These are phyloP conservation scores for Candida khao-thaluensis DNA, from an alignment of 805 yeast species.

Conservation along the genomic window DNA sequence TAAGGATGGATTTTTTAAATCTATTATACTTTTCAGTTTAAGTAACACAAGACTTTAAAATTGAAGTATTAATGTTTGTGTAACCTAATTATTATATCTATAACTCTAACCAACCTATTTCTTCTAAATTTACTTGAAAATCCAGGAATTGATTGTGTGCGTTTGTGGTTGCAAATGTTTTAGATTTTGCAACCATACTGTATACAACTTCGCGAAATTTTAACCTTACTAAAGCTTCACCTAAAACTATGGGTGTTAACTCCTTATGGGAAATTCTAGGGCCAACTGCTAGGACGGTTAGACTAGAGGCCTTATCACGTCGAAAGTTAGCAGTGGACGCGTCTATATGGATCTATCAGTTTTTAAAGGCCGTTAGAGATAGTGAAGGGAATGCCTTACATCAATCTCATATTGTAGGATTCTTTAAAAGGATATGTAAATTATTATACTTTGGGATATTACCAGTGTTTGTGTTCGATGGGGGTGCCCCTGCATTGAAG, in stretches of 20 bases:
- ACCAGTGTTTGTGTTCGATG: slow-evolving; percentile 94
- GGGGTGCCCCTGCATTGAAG: slow-evolving; percentile 87
- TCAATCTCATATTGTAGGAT: slow-evolving; percentile 91
- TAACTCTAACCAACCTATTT: too few species aligned
- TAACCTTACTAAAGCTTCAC: too few species aligned
- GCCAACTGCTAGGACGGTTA: slow-evolving; percentile 86
- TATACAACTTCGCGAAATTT: too few species aligned
- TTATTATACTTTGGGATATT: slow-evolving; percentile 79
- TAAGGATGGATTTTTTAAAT: too few species aligned
- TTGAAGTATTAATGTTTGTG: too few species aligned
- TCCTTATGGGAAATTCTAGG: slow-evolving; percentile 91
- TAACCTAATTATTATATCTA: too few species aligned
- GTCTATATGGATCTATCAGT: slow-evolving; percentile 97
- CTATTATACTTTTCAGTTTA: too few species aligned
- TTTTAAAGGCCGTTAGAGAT: slow-evolving; percentile 90
- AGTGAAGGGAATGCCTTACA: slow-evolving; percentile 72
- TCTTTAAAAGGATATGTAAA: slow-evolving; percentile 90
- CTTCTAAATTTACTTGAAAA: too few species aligned
- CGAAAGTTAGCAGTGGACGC: slow-evolving; percentile 92
- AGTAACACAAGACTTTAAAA: too few species aligned
- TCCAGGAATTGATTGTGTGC: too few species aligned
- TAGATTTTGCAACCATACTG: slow-evolving; percentile 6
- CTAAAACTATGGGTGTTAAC: slow-evolving; percentile 81
- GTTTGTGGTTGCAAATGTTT: slow-evolving; percentile 4
- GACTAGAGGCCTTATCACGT: slow-evolving; percentile 78